phyloP scores from a whole-genome alignment of 352 stramenopile genomes.

The Globisporangium solare region DNA sequence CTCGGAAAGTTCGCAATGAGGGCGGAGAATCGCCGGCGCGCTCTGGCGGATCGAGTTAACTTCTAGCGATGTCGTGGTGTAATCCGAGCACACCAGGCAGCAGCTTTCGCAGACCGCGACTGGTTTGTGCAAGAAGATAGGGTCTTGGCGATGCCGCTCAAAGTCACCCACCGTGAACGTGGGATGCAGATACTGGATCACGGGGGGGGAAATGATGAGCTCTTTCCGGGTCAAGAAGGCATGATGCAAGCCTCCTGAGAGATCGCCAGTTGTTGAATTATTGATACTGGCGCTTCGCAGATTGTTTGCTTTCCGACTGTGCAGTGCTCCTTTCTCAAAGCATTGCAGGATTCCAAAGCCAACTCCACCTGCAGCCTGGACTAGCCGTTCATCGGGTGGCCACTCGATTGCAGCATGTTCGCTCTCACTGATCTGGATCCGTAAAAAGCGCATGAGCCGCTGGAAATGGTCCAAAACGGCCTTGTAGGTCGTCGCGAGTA shows the following conservation, averaged over 20 bases:
- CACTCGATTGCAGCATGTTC: conserved; percentile 71
- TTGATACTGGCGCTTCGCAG: neutral
- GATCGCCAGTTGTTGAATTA: neutral
- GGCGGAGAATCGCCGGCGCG: conserved; percentile 61
- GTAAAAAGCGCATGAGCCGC: conserved; percentile 74
- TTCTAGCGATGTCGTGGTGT: conserved; percentile 66
- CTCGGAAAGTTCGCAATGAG: conserved; percentile 46
- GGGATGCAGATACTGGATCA: conserved; percentile 91
- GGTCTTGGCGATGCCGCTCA: conserved; percentile 84
- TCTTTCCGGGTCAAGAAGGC: conserved; percentile 34
- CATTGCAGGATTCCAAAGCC: conserved; percentile 88
- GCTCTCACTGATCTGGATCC: conserved; percentile 33
- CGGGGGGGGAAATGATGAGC: conserved; percentile 86
- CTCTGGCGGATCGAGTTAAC: conserved; percentile 59
- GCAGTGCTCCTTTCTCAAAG: conserved; percentile 19
- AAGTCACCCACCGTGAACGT: conserved; percentile 84
- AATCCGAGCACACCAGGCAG: conserved; percentile 93
- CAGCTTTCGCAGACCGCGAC: conserved; percentile 90
- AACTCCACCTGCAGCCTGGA: conserved; percentile 88
- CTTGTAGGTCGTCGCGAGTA: conserved; percentile 91
- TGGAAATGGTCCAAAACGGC: conserved; percentile 93
- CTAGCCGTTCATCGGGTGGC: conserved; percentile 84
- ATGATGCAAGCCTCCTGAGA: too few relatives aligned
- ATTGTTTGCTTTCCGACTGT: neutral
- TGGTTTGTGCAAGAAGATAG: conserved; percentile 93